Base-by-base conservation (phyloP, 805 yeast species). In the Candida ipomoeae region DNA sequence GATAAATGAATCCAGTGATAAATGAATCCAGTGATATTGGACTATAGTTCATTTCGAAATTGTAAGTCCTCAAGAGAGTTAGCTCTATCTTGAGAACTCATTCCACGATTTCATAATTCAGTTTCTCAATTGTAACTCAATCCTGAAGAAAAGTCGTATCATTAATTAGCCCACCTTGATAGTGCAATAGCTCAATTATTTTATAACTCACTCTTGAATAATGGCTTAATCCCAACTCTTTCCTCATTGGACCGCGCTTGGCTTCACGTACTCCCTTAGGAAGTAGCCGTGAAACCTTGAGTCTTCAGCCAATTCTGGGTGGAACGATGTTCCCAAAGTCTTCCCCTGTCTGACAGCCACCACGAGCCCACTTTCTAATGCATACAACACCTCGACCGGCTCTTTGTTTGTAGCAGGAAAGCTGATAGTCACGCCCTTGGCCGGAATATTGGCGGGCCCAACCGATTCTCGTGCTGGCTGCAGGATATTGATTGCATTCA, bases 301-400 rank as follows among this genome's bases (percentile, higher is more conserved):
- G 55, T 84, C 89, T 13, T 63, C 66, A 1, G 84, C 67, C 35
- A 87, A 72, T 64, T 87, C 95, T 0, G 95, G 95, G 63, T 87
- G 95, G 65, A 87, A 87, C 1, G 89, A 82, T 0, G 91, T 87
- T 2, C 89, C 92, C 45, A 87, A 64, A 33, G 80, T 70, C 36
- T 74, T 74, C 0, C 85, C 87, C 62, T 87, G 90, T 58, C 80
- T 73, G 6, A 86, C 89, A 0, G 91, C 94, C 2, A 87, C 92
- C 33, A 87, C 75, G 36, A 79, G 64, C 1, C 70, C 68, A 31
- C 62, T 53, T 53, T 65, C 56, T 46, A 80, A 63, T 6, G 66
- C 62, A 48, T 74, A 70, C 31, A 82, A 64, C 0, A 80, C 63
- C 52, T 76, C 68, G 1, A 79, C 78, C 2, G 70, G 65, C 2